Conservation (phyloP, 1,284 basidiomycete genomes). For the Ceratobasidium sp. region DNA sequence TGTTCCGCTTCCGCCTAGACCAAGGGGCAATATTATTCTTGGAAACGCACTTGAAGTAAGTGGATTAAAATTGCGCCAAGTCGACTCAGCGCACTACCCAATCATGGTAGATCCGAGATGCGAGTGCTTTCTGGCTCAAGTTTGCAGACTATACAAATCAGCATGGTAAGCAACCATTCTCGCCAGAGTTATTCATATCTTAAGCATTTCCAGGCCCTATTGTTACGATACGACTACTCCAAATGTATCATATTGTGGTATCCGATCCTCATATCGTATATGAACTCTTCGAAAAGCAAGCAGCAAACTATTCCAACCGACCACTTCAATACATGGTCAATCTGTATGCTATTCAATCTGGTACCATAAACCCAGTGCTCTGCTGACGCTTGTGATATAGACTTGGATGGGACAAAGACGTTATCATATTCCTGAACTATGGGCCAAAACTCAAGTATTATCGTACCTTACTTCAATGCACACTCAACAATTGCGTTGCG, state of each 20-base stretch:
- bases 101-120: slow-evolving; percentile 18
- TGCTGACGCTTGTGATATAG: background rate
- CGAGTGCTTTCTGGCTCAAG: slow-evolving; percentile 37
- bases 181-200: background rate
- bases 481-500: slow-evolving; percentile 32
- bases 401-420: slow-evolving; percentile 22
- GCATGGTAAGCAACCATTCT: slow-evolving; percentile 10
- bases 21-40: slow-evolving; percentile 17
- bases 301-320: slow-evolving; percentile 18
- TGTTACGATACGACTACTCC: slow-evolving; percentile 19
- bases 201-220: background rate
- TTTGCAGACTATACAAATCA: slow-evolving; percentile 29
- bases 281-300: slow-evolving; percentile 19
- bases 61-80: background rate
- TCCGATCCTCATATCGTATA: slow-evolving; percentile 12
- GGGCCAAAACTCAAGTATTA: slow-evolving; percentile 23
- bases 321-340: slow-evolving; percentile 1
- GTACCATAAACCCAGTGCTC: no score
- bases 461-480: slow-evolving; percentile 19
- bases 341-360: slow-evolving; percentile 2
- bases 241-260: slow-evolving; percentile 3
- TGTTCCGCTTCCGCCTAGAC: slow-evolving; percentile 21
- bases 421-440: slow-evolving; percentile 17
- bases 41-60: slow-evolving; percentile 29
- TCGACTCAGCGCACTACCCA: background rate